Conservation (phyloP, 306 rosid species). For the Rosa lucieae region DNA sequence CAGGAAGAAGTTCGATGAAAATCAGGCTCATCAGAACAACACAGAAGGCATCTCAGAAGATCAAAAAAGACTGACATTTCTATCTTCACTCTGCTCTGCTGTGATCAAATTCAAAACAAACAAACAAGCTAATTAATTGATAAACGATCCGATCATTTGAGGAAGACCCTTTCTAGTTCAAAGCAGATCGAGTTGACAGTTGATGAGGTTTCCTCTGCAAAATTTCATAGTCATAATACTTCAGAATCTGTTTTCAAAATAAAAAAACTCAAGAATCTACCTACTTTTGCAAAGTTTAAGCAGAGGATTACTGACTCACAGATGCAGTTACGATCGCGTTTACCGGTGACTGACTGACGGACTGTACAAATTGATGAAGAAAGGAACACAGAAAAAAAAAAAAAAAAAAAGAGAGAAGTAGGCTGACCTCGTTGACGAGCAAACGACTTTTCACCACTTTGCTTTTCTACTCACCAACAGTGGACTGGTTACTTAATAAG, state of each 20-base stretch:
- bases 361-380: neutral
- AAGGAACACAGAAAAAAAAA: no score
- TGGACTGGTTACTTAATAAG: neutral
- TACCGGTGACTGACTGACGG: no score
- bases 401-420: neutral
- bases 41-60: conserved; percentile 19
- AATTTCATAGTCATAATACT: no score
- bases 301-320: neutral
- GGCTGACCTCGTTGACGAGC: neutral
- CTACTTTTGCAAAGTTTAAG: neutral
- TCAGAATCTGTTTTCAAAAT: neutral
- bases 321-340: no score
- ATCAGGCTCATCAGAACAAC: conserved; percentile 16
- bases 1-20: neutral
- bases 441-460: neutral
- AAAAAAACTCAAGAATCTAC: neutral
- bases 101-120: neutral
- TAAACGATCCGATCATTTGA: no score
- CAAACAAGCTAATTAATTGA: neutral
- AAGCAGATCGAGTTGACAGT: neutral
- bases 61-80: neutral
- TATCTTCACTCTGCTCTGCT: neutral
- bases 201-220: neutral
- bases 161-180: neutral
- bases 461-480: neutral